Evolutionary conservation across 2,329 filamentous ascomycete species (phyloP), one percentile per base, ranked within the genome.

Genomic region (Nothophaeocryptopus gaeumannii): DNA sequence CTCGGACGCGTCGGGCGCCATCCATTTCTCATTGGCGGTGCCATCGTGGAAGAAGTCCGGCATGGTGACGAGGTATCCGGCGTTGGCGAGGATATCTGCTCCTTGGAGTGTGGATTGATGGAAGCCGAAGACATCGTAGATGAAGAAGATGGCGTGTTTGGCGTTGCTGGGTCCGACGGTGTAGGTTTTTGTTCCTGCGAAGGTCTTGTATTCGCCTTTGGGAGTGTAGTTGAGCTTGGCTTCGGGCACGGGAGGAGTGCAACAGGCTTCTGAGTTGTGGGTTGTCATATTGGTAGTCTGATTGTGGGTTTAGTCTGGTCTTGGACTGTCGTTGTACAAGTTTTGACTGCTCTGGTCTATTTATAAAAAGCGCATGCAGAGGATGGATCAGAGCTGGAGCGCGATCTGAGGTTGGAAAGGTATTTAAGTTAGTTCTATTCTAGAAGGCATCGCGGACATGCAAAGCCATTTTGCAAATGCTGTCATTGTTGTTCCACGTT

Each of bases 1-100:
- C 5, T 39, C 48, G 7, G 20, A 26, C 10, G 16, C 42, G 20
- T 40, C 42, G n/a, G 8, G 14, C 5, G 35, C 42, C 20, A 51
- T 29, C 53, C 53, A 55, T 10, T 16, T 32, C 42, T 50, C 46
- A 11, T 26, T 50, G 5, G 51, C 58, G 8, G 63, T 56, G 37
- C 69, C 66, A 41, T 66, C 66, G 20, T 55, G 56, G 59, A 70
- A 69, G 20, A 68, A 55, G 40, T 70, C 67, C 13, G 67, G 67
- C 47, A 67, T 54, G 7, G 69, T 57, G 14, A 65, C 62, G 14
- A 63, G 52, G 51, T 67, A 69, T 46, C 60, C 60, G 8, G 65
- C 61, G 20, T 55, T 52, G 20, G 67, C 63, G 10, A 69, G 49
- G 20, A 60, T 62, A 46, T 69, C 66, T n/a, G 66, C 67, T 11